phyloP scores from a whole-genome alignment of 140 eudicot species.

The Erigeron philadelphicus region DNA sequence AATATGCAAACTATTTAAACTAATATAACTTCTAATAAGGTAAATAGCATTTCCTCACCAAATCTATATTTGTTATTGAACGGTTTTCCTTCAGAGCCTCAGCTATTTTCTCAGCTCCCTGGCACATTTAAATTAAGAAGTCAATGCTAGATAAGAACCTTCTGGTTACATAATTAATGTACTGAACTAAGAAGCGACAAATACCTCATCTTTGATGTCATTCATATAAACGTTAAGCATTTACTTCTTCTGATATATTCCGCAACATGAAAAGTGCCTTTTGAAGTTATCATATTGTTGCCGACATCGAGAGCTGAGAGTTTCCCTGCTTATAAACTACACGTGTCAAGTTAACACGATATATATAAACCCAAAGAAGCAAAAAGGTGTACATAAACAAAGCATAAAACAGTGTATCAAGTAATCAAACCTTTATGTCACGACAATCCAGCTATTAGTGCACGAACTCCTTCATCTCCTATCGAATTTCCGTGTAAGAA shows the following conservation, averaged over 20 bases:
- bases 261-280: conserved; percentile 78
- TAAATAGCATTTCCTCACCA: conserved; percentile 41
- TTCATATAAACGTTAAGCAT: conserved; percentile 78
- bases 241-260: conserved; percentile 74
- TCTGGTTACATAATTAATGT: not conserved
- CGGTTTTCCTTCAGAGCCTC: conserved; percentile 85
- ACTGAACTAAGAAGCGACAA: not conserved
- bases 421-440: conserved; percentile 59
- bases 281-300: conserved; percentile 71
- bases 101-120: conserved; percentile 89
- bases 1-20: not conserved
- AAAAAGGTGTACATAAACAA: not conserved
- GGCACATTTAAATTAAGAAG: conserved; percentile 16
- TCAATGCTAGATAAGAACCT: conserved; percentile 13
- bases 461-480: conserved; percentile 90
- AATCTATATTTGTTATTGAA: conserved; percentile 60
- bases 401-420: conserved; percentile 12
- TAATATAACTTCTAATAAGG: conserved; percentile 8
- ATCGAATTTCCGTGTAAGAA: conserved; percentile 70
- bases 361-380: conserved; percentile 5
- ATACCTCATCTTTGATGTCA: conserved; percentile 91
- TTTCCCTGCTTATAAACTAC: conserved; percentile 46
- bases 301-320: conserved; percentile 67
- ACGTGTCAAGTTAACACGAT: conserved; percentile 25
- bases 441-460: conserved; percentile 63